Conservation (phyloP, 202 grass and related monocot genomes). For the Hordeum pubiflorum region DNA sequence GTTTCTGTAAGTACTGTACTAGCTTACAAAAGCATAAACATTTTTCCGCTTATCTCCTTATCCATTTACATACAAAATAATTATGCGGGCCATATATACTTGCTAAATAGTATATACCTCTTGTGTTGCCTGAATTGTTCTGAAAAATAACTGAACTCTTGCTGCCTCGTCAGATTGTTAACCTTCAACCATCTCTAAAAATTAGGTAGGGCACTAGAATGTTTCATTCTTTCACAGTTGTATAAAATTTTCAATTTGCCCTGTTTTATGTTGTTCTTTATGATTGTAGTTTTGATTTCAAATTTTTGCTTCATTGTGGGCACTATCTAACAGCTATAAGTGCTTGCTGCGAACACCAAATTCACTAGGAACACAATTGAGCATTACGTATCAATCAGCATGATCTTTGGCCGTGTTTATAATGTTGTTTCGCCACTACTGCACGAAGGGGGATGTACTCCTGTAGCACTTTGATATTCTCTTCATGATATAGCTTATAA, state of each 20-base stretch:
- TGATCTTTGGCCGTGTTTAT: background rate
- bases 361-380: background rate
- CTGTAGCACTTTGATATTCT: background rate
- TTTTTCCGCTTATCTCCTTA: background rate
- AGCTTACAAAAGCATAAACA: background rate
- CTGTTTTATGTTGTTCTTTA: background rate
- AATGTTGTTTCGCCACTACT: background rate
- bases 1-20: conserved; percentile 1
- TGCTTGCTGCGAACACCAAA: background rate
- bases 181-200: background rate
- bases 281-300: background rate
- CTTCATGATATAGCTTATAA: background rate
- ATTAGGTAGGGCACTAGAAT: background rate
- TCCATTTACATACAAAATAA: background rate
- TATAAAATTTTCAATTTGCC: background rate
- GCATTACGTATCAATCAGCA: background rate
- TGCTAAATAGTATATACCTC: background rate
- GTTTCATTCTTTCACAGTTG: background rate
- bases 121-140: background rate
- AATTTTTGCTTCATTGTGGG: background rate
- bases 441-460: background rate
- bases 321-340: background rate
- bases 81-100: background rate
- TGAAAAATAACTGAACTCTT: background rate
- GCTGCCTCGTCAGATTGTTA: background rate